Conservation (phyloP, 1,284 basidiomycete genomes). For the Takashimella koratensis region DNA sequence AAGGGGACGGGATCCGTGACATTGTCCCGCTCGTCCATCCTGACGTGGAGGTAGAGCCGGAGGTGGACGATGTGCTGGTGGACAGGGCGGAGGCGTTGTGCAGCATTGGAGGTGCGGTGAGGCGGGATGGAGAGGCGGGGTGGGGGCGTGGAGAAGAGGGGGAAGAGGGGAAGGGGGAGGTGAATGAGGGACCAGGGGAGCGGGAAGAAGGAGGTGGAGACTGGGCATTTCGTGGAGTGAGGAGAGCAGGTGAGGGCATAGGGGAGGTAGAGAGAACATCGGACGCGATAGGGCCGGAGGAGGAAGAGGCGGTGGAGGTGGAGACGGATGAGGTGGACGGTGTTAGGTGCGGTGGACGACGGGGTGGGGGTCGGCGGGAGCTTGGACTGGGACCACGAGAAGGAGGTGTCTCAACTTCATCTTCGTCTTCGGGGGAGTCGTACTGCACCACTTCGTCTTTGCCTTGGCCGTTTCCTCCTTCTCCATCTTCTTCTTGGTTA, state of each 20-base stretch:
- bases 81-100: background rate
- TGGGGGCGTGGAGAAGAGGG: background rate
- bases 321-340: background rate
- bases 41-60: background rate
- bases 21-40: background rate
- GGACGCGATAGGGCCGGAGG: background rate
- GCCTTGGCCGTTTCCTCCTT: background rate
- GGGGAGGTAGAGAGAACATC: background rate
- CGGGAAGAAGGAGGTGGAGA: slow-evolving; percentile 2
- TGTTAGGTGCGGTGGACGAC: background rate
- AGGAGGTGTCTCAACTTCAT: slow-evolving; percentile 2
- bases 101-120: background rate
- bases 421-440: slow-evolving; percentile 25
- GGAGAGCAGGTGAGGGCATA: background rate
- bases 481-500: background rate
- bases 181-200: slow-evolving; percentile 4
- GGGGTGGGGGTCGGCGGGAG: background rate
- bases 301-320: background rate
- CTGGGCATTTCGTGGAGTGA: background rate
- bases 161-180: slow-evolving; percentile 2
- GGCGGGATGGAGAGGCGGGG: background rate
- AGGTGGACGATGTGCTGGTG: background rate
- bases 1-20: slow-evolving; percentile 21
- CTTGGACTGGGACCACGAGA: background rate
- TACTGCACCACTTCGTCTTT: slow-evolving; percentile 9